Evolutionary conservation across 805 yeast species (phyloP).

Genomic region (Candida koratica): DNA sequence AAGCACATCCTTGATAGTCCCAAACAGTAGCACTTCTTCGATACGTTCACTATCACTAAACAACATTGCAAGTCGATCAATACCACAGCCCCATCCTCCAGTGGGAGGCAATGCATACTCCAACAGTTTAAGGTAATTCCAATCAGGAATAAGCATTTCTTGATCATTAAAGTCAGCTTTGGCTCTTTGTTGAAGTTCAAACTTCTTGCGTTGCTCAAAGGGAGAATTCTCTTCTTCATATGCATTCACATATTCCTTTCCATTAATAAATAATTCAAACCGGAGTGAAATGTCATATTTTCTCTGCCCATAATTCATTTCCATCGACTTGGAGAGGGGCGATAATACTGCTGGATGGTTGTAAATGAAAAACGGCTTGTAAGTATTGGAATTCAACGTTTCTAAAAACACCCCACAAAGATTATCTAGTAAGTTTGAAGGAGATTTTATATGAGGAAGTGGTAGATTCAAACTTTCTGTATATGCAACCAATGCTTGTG

Average conservation of each 20-base stretch:
- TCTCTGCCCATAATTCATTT: conserved; percentile 24
- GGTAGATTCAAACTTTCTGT: conserved; percentile 34
- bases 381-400: conserved; percentile 28
- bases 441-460: conserved; percentile 40
- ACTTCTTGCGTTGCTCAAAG: conserved; percentile 59
- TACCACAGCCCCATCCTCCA: conserved; percentile 97
- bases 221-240: conserved; percentile 97
- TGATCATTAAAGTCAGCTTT: conserved; percentile 48
- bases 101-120: conserved; percentile 96
- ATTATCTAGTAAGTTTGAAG: conserved; percentile 60
- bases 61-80: conserved; percentile 83
- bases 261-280: conserved; percentile 79
- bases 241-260: conserved; percentile 83
- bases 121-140: conserved; percentile 67
- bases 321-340: conserved; percentile 75
- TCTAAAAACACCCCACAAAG: conserved; percentile 64
- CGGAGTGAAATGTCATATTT: conserved; percentile 53
- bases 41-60: conserved; percentile 63
- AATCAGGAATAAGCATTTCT: conserved; percentile 70
- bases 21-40: conserved; percentile 72
- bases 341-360: conserved; percentile 85
- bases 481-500: conserved; percentile 40
- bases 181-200: conserved; percentile 51
- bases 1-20: conserved; percentile 64
- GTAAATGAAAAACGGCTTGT: conserved; percentile 65